Evolutionary conservation across 2,329 filamentous ascomycete genomes (phyloP), one percentile per base, ranked within the genome.

Genomic region (Cladophialophora chaetospira): DNA sequence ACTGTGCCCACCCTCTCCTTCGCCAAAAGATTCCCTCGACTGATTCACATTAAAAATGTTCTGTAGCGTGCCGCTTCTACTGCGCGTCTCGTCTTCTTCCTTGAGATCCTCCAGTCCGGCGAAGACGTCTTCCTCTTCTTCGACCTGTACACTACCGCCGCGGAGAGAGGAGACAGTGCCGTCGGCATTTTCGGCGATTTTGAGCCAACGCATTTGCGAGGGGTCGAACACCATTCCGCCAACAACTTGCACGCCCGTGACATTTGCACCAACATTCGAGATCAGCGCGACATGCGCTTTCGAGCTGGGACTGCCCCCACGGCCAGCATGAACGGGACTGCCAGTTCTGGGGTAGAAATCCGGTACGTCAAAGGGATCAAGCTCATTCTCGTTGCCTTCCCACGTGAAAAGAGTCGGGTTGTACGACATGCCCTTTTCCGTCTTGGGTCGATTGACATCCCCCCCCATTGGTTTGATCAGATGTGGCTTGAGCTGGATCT

Each of bases 161-260:
- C 65, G 60, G 31, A 66, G 48, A 40, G 52, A 56, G 10, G 60
- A 57, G 10, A 53, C 40, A 42, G 29, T 57, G 17, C 55, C 55
- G n/a, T 57, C 55, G 13, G 52, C 26, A 15, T 63, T 58, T 40
- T 63, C 61, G 78, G 60, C 78, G 59, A 94, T 79, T 72, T 96
- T 97, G 55, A 97, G 81, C 94, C 94, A 99, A 71, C 91, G 95
- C 93, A 99, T 97, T 66, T 90, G 90, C 61, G 91, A 87, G 3
- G 94, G 94, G 69, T 99, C 94, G 71, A 97, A 99, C 8, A 97
- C 88, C 94, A 99, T 99, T 65, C 91, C 91, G n/a, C 91, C 89
- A 56, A 97, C 91, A 31, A 97, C 88, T 73, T 97, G 92, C 11
- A 96, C 88, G 60, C 91, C 92, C 13, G 56, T 63, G 68, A 93